Evolutionary conservation across 257 asterid species (phyloP).

Genomic region (Jaltomata sinuosa): DNA sequence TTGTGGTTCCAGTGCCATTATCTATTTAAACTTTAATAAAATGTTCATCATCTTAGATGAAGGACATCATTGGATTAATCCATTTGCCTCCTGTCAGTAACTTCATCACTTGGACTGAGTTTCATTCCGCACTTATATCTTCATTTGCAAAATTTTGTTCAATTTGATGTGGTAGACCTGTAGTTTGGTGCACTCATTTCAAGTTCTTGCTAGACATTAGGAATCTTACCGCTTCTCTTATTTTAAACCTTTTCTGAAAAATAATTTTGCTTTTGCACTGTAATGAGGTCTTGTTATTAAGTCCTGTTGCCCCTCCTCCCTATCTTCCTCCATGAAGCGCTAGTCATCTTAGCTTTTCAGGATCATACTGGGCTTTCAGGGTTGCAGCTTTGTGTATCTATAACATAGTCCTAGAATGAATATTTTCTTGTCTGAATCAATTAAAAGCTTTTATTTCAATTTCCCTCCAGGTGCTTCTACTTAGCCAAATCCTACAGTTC

Average conservation of each 20-base stretch:
- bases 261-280: neutral
- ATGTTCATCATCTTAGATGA: neutral
- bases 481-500: constrained; percentile 88
- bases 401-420: neutral
- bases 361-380: neutral
- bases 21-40: neutral
- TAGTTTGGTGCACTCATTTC: neutral
- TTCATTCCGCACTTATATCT: neutral
- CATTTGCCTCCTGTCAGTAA: neutral
- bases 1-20: neutral
- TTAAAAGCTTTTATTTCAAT: constrained; percentile 9
- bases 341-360: constrained; percentile 1
- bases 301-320: neutral
- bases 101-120: neutral
- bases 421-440: neutral
- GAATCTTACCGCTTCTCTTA: neutral
- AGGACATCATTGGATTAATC: neutral
- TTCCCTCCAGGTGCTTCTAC: constrained; percentile 80
- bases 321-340: neutral
- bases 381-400: neutral
- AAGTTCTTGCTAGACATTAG: neutral
- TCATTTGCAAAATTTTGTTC: neutral
- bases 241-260: neutral
- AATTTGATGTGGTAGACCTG: neutral
- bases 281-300: neutral